A percentile compares a stretch with the other conserved stretches of the same genome.
Evolutionary conservation across 345 rosid genomes (phyloP).

Genomic region (Eucalyptus curtisii): DNA sequence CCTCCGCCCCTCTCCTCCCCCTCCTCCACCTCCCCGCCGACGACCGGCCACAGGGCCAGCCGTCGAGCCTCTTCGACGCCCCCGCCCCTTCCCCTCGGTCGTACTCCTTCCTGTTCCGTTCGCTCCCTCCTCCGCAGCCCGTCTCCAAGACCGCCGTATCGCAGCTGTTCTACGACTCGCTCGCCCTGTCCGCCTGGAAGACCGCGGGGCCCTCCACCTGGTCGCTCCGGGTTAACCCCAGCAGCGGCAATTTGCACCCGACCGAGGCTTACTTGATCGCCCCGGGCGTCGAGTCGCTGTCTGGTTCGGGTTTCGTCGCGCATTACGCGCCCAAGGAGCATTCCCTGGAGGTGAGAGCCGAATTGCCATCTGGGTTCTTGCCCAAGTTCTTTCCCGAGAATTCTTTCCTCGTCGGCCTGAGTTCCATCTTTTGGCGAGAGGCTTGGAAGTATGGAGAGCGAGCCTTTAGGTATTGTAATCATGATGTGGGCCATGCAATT

Average conservation of each 20-base stretch:
- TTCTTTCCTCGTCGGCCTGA: conserved; percentile 54
- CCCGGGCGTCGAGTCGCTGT: conserved; percentile 42
- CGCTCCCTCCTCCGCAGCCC: conserved; percentile 53
- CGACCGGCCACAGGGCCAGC: not conserved
- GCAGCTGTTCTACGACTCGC: conserved; percentile 52
- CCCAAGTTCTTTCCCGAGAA: conserved; percentile 28
- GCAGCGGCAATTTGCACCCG: conserved; percentile 90
- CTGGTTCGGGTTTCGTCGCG: conserved; percentile 44
- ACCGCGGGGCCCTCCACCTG: conserved; percentile 66
- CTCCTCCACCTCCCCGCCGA: conserved; percentile 26
- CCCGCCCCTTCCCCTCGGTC: conserved; percentile 5
- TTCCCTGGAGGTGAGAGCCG: conserved; percentile 66
- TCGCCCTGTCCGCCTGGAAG: conserved; percentile 96
- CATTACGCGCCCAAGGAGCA: conserved; percentile 84
- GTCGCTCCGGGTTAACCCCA: conserved; percentile 93
- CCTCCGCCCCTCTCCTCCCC: conserved; percentile 49
- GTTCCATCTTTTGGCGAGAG: conserved; percentile 88
- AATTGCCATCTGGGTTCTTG: conserved; percentile 32
- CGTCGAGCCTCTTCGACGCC: not conserved
- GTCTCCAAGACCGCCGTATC: conserved; percentile 48
- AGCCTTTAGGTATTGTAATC: conserved; percentile 77
- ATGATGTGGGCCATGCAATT: conserved; percentile 83
- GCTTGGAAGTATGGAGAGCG: conserved; percentile 97
- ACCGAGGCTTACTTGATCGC: conserved; percentile 69
- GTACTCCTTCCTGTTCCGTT: conserved; percentile 44